Evolutionary conservation across 306 rosid genomes (phyloP), one percentile per base, ranked within the genome.

Genomic region (Vicia villosa): DNA sequence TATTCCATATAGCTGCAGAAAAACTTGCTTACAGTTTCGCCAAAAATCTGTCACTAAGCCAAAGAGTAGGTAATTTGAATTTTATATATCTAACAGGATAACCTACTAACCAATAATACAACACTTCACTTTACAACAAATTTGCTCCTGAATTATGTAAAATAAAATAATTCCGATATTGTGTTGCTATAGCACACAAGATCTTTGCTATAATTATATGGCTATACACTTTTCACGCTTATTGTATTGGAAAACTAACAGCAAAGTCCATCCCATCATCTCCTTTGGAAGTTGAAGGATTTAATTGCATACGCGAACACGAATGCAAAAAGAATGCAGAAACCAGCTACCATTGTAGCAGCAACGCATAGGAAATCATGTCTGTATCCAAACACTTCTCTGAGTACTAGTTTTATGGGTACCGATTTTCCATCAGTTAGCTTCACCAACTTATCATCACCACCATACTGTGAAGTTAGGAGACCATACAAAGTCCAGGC

Each of bases 251-350:
- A 78, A 54, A 65, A 49, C 72, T 66, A 60, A 30, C 28, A 16
- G 62, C 58, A n/a, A 63, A 77, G 12, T 69, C 64, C 34, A 67
- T 43, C 69, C 71, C 68, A 43, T 85, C 81, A 95, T 82, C 97
- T 86, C 86, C 97, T 91, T 86, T 91, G 99, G 87, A 95, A 95
- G 85, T 95, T 95, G 87, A 95, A 95, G 79, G 95, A 82, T 87
- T 95, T 95, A 75, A 95, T 95, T 40, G 99, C 96, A 14, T 78
- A 89, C 54, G 97, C 96, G 83, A 95, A 95, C 67, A 95, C 80
- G 12, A 78, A 51, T 28, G 97, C 92, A 59, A 95, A 95, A 65
- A 95, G 80, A 62, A 87, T 3, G 82, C 97, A 84, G 93, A 95
- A 95, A 16, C 96, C 96, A 34, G 84, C 86, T 47, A 95, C 96